Base-by-base conservation (phyloP, 257 asterid genomes). In the Vinca minor region DNA sequence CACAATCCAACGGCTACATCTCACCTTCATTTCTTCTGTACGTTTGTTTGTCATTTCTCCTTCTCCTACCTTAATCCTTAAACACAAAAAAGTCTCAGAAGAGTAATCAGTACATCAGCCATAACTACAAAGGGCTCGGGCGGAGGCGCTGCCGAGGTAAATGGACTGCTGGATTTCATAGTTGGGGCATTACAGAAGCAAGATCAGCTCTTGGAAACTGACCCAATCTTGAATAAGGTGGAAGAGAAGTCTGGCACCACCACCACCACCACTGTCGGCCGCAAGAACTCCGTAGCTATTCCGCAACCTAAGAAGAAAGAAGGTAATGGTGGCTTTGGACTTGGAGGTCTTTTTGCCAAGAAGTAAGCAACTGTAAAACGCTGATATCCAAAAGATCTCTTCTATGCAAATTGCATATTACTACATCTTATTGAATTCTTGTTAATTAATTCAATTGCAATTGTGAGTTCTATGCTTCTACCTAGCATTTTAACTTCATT, bases 201-300 rank as follows among this genome's bases (percentile, higher is more conserved):
- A 69, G 98, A 91, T 17, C 98, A 91, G 78, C 72, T 91, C 61
- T 80, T 84, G 68, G 98, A 91, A 77, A 84, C 88, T 44, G 95
- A 91, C 61, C 98, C 98, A 10, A 76, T 91, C 74, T 72, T 91
- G 87, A 72, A 76, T 73, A 86, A 80, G 73, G 87, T 77, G 48
- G 98, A 91, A 71, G 89, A 54, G 13, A 77, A 78, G 76, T 67
- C 59, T 46, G 73, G 71, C 17, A 55, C 71, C 66, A 66, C 72
- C 44, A 63, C 70, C 17, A 58, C 71, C 64, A 69, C 73, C 44
- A 59, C 71, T 52, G 57, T 69, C 26, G 20, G 80, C 26, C 62
- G 84, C 47, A 83, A 62, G 84, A 74, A 54, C 54, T 0, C 92
- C 9, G 83, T 53, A 25, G 78, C 68, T 0, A 68, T 62, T 46